phyloP scores from a whole-genome alignment of 257 asterid genomes.

The Lycium barbarum region DNA sequence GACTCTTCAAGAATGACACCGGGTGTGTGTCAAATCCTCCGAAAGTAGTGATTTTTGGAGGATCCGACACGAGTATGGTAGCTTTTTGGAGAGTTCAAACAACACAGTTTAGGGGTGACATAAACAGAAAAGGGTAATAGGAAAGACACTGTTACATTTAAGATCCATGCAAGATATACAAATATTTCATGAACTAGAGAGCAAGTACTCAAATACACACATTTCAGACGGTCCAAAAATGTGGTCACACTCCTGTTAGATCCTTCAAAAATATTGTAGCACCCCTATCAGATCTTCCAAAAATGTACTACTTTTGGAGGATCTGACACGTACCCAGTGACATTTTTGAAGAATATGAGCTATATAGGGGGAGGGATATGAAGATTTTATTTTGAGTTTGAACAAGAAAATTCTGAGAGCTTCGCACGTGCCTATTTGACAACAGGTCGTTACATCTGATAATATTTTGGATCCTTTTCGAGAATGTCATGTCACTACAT shows the following conservation, averaged over 20 bases:
- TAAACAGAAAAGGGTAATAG: not conserved
- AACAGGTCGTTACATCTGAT: conserved; percentile 67
- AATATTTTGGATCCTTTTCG: conserved; percentile 79
- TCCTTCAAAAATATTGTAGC: no score
- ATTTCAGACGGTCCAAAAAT: no score
- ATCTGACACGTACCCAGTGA: no score
- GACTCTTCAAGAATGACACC: not conserved
- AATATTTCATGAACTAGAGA: not conserved
- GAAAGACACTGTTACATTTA: not conserved
- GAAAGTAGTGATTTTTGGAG: not conserved
- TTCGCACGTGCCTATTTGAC: not conserved
- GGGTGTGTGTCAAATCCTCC: not conserved
- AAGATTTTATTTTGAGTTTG: not conserved
- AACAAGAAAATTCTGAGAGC: not conserved
- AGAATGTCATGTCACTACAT: conserved; percentile 79
- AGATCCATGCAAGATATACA: not conserved
- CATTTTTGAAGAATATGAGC: no score
- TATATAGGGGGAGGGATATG: not conserved
- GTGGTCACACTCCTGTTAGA: no score
- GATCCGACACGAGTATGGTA: not conserved
- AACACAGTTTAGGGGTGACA: not conserved
- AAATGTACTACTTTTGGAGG: no score
- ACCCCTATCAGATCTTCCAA: no score
- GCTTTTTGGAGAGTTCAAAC: not conserved
- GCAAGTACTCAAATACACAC: not conserved